Evolutionary conservation across 768 basidiomycete species (phyloP).

Genomic region (Termitomyces sp.): DNA sequence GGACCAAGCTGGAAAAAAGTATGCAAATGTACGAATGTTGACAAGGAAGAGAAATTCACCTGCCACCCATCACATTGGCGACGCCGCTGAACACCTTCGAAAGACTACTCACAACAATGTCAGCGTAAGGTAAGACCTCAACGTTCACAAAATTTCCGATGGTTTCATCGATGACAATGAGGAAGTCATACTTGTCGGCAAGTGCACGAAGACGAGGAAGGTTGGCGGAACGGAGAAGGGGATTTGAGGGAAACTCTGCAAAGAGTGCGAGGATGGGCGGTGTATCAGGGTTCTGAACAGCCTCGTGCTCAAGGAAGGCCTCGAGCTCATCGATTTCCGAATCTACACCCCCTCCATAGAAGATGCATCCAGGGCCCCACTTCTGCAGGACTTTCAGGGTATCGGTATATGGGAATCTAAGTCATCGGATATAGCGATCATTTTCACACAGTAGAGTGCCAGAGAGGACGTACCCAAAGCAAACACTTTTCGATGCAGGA

Average conservation of each 20-base stretch:
- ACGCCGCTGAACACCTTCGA: conserved; percentile 95
- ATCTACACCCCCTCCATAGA: conserved; percentile 78
- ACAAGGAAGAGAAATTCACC: conserved; percentile 42
- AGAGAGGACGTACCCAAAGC: conserved; percentile 72
- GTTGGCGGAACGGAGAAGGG: conserved; percentile 82
- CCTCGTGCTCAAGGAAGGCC: conserved; percentile 46
- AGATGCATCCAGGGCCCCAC: conserved; percentile 93
- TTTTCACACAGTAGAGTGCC: background rate
- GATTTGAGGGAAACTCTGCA: conserved; percentile 95
- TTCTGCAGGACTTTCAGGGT: conserved; percentile 92
- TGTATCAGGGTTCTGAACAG: conserved; percentile 29
- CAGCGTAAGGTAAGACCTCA: conserved; percentile 79
- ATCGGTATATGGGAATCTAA: conserved; percentile 91
- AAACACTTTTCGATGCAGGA: conserved; percentile 75
- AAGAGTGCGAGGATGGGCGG: conserved; percentile 78
- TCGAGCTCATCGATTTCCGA: conserved; percentile 73
- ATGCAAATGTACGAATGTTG: background rate
- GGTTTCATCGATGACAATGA: conserved; percentile 90
- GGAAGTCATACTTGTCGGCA: conserved; percentile 85
- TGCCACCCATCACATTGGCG: conserved; percentile 96
- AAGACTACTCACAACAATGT: conserved; percentile 88
- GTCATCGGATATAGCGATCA: background rate
- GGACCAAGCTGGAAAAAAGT: conserved; percentile 56
- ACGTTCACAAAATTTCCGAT: conserved; percentile 95
- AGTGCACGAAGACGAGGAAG: conserved; percentile 67